Evolutionary conservation across 163 green algal genomes (phyloP).

Genomic region (Scenedesmus sp.): DNA sequence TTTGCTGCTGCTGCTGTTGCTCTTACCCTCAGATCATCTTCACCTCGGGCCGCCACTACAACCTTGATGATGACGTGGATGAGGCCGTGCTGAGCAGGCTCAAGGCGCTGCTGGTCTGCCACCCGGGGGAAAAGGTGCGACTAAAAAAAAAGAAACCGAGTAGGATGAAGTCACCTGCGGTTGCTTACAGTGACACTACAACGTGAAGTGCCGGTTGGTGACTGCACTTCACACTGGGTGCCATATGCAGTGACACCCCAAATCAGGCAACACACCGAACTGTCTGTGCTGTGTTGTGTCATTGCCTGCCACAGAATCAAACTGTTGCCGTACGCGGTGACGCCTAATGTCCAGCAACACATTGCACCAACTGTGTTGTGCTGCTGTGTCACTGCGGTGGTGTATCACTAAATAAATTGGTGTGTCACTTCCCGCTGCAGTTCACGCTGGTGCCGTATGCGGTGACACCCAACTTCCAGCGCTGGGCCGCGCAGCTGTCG

Average conservation of each 20-base stretch:
- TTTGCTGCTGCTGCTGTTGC: background rate
- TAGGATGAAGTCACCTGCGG: too few species aligned
- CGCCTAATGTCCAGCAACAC: too few species aligned
- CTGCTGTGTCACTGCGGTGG: too few species aligned
- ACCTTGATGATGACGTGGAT: constrained; percentile 37
- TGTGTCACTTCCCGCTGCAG: background rate
- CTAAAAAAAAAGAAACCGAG: background rate
- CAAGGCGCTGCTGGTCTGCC: constrained; percentile 13
- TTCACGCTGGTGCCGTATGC: constrained; percentile 40
- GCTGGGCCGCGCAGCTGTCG: constrained; percentile 11
- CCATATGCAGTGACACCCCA: too few species aligned
- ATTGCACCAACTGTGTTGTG: too few species aligned
- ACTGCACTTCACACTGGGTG: too few species aligned
- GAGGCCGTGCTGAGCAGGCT: constrained; percentile 22
- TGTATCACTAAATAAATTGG: background rate
- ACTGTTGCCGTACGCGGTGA: too few species aligned
- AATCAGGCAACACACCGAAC: too few species aligned
- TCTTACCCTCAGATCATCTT: constrained; percentile 22
- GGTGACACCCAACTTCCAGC: constrained; percentile 38
- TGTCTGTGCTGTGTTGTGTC: too few species aligned
- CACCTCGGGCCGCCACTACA: constrained; percentile 18
- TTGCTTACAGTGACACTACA: too few species aligned
- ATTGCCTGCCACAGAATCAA: too few species aligned
- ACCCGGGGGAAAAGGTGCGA: background rate
- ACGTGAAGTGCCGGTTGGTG: too few species aligned